Base-by-base conservation (phyloP, 495 filamentous ascomycete genomes). In the Penicillium cinerascens region DNA sequence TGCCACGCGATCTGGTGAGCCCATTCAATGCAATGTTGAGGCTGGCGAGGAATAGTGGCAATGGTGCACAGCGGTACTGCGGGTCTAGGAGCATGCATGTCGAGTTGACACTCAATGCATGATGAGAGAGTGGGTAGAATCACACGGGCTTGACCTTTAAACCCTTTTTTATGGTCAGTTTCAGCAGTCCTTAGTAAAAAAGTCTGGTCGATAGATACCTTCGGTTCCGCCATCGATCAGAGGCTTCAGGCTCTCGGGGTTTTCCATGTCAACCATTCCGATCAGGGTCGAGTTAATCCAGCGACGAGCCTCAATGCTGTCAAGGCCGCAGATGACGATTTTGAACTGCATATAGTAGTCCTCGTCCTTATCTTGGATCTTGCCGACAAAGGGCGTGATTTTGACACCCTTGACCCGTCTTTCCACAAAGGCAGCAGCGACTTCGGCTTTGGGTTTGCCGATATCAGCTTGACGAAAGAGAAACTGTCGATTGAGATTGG, bases 11-110 rank as follows among this genome's bases (percentile, higher is more conserved):
- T 87, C 67, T 97, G 89, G 65, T 96, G 91, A 15, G 95, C 95
- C 95, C 95, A 99, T 69, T 99, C 95, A 69, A 99, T 92, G 66
- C 95, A 99, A 68, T 99, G 95, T 64, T 96, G 89, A 21, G 95
- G 95, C 65, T 99, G 95, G 16, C 95, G 88, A 4, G 95, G 95
- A 55, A 99, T 97, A 35, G 89, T 92, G 25, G 95, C 95, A 53
- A 99, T 82, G 0, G 95, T 99, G 71, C 95, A 99, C 23, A 99
- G 85, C 1, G 95, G 93, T 10, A 99, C 95, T 9, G 92, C 89
- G 20, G 91, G 87, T 43, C 90, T 82, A 26, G 95, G 95, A 8
- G 95, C 90, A 66, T 97, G 92, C 87, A 99, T 95, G 67, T 97
- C 92, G 43, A 99, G 82, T 56, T 97, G 95, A 63, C 95, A 99